Evolutionary conservation across 352 stramenopile genomes (phyloP), one percentile per base, ranked within the genome.

Genomic region (Phytophthora sansomeana): DNA sequence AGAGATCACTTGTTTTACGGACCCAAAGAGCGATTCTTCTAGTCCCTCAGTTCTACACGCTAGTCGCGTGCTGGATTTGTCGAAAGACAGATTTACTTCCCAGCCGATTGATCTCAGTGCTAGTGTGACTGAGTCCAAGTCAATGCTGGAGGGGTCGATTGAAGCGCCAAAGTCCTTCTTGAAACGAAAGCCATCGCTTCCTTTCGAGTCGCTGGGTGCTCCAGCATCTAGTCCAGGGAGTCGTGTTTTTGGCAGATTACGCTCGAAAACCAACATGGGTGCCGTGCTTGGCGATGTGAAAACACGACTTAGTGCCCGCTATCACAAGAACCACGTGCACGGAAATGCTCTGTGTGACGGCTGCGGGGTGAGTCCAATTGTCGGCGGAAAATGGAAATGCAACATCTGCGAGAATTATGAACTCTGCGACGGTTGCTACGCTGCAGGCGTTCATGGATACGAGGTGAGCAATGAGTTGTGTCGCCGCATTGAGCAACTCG

Each of bases 261-360:
- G 78, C 8, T 72, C 67, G 5, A 83, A 86, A 51, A 76, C 80
- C 2, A 74, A 67, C 38, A 74, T 88, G 4, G 75, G 71, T 1
- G 44, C 56, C n/a, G 74, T 92, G 55, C 58, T 92, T 24, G 83
- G 78, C 9, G 80, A 88, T 46, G 80, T 91, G 16, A 90, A 88
- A 65, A 90, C 38, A 8, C 68, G 74, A 11, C 26, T 89, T 4
- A 79, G 70, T 26, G 73, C 68, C 36, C 78, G 78, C 6, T 85
- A 82, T 35, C 67, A 90, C 57, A 85, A 89, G 63, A 77, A 89
- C 41, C 72, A 89, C 38, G 77, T 95, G 19, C 81, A 95, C 67
- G 81, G 90, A 60, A 80, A 95, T 58, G 85, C 87, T 46, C 64
- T 95, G 41, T 95, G 87, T 51, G 81, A 92, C 56, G 85, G 87